Percentiles rank a stretch among this genome's conserved stretches.
Conservation (phyloP, 2,329 filamentous ascomycete species). For the Hortaea werneckii region DNA sequence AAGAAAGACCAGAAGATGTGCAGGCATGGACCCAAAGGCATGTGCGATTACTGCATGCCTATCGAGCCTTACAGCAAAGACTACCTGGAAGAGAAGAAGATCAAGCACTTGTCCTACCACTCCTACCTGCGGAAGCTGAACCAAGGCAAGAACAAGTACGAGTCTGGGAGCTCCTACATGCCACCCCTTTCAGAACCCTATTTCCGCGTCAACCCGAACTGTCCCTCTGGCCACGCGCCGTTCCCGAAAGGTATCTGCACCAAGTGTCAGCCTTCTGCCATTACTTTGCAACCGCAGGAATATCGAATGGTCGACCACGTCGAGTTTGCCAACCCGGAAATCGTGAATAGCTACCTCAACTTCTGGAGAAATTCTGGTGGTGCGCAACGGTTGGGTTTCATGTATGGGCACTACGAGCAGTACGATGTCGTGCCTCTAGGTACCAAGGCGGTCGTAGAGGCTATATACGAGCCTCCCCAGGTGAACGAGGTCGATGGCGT, state of each 20-base stretch:
- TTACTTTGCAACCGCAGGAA: conserved; percentile 83
- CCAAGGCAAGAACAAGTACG: conserved; percentile 89
- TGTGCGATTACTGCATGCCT: conserved; percentile 99
- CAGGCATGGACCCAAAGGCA: conserved; percentile 88
- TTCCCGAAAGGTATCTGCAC: conserved; percentile 97
- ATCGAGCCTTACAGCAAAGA: conserved; percentile 85
- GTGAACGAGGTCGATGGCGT: conserved; percentile 81
- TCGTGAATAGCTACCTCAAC: conserved; percentile 84
- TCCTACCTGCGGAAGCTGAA: conserved; percentile 91
- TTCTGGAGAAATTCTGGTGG: conserved; percentile 86
- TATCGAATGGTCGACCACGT: conserved; percentile 98
- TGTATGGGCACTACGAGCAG: conserved; percentile 85
- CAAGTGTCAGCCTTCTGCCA: conserved; percentile 95
- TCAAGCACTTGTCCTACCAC: conserved; percentile 97
- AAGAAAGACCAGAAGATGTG: conserved; percentile 76
- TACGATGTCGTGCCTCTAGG: conserved; percentile 89
- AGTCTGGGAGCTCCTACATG: conserved; percentile 89
- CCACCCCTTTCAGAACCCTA: conserved; percentile 88
- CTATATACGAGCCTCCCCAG: conserved; percentile 93
- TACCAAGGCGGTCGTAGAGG: conserved; percentile 89
- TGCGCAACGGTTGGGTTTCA: conserved; percentile 71
- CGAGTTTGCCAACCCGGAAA: conserved; percentile 75
- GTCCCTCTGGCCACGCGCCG: conserved; percentile 81
- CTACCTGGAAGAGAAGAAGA: conserved; percentile 90
- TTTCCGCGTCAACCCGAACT: conserved; percentile 78